Conservation (phyloP, 192 early-diverging fungal genomes). For the Rhizophagus prolifer region DNA sequence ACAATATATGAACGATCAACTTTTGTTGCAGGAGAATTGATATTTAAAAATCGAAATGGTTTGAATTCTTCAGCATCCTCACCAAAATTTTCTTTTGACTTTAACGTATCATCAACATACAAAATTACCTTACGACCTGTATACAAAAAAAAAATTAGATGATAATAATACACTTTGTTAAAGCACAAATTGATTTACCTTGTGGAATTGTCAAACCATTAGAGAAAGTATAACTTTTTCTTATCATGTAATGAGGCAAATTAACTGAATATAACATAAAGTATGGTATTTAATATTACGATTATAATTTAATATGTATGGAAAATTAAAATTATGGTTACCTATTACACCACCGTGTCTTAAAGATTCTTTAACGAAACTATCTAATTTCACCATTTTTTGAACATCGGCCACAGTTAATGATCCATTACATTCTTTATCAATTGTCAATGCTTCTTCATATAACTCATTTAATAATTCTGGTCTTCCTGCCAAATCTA, state of each 20-base stretch:
- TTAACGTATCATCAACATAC: background rate
- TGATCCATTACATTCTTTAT: background rate
- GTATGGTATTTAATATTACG: background rate
- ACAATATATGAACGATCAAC: background rate
- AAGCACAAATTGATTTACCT: background rate
- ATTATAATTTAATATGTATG: background rate
- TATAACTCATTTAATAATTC: background rate
- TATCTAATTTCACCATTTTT: conserved; percentile 16
- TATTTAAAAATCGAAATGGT: conserved; percentile 23
- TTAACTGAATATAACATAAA: background rate
- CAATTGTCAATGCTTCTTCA: background rate
- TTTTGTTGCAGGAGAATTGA: conserved; percentile 2
- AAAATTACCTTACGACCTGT: background rate
- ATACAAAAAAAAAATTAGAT: background rate
- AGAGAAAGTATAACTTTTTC: background rate
- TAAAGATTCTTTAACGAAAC: conserved; percentile 15
- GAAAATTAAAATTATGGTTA: background rate
- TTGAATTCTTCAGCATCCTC: conserved; percentile 18
- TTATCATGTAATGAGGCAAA: background rate
- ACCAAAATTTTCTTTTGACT: background rate
- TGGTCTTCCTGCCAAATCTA: no score
- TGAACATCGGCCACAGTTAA: background rate
- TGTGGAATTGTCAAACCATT: conserved; percentile 7
- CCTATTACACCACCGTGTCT: background rate
- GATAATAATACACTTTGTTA: background rate